Percentiles rank a stretch among this genome's conserved stretches.
phyloP scores from a whole-genome alignment of 129 eudicot genomes.

The Smallanthus sonchifolius region DNA sequence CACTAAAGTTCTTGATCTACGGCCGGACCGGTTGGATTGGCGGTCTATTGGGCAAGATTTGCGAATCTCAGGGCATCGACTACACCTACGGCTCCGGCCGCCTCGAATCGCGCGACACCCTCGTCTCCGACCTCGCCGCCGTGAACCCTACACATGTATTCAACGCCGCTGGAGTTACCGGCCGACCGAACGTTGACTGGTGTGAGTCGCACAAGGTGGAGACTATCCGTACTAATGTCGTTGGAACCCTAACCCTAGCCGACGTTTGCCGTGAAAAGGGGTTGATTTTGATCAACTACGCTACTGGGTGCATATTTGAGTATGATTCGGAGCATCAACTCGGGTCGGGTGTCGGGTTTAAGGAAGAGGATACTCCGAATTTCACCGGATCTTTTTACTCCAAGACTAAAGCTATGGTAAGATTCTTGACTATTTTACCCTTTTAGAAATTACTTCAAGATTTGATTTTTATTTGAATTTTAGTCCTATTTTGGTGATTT shows the following conservation, averaged over 20 bases:
- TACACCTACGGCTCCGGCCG: slow-evolving; percentile 63
- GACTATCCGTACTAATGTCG: slow-evolving; percentile 63
- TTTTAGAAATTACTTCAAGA: neutral
- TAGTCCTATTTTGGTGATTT: neutral
- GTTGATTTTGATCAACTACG: slow-evolving; percentile 53
- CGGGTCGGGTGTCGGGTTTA: slow-evolving; percentile 69
- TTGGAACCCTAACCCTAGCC: slow-evolving; percentile 62
- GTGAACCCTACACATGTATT: slow-evolving; percentile 57
- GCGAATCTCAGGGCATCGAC: slow-evolving; percentile 40
- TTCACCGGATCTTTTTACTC: slow-evolving; percentile 70
- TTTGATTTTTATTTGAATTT: neutral
- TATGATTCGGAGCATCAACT: slow-evolving; percentile 45
- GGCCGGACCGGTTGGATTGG: slow-evolving; percentile 39
- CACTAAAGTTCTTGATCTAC: slow-evolving; percentile 55
- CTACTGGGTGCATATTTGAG: slow-evolving; percentile 72
- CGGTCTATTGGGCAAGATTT: slow-evolving; percentile 48
- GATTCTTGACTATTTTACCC: neutral
- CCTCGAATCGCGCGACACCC: slow-evolving; percentile 47
- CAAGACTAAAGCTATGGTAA: slow-evolving; percentile 90
- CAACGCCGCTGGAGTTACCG: slow-evolving; percentile 77
- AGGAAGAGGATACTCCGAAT: slow-evolving; percentile 36
- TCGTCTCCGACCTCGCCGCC: slow-evolving; percentile 42
- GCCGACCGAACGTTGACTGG: slow-evolving; percentile 79
- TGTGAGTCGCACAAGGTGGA: slow-evolving; percentile 71
- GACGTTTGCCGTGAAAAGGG: slow-evolving; percentile 64